Percentiles rank a stretch among this genome's conserved stretches.
Evolutionary conservation across 441 rosid genomes (phyloP).

Genomic region (Lepidium campestre): DNA sequence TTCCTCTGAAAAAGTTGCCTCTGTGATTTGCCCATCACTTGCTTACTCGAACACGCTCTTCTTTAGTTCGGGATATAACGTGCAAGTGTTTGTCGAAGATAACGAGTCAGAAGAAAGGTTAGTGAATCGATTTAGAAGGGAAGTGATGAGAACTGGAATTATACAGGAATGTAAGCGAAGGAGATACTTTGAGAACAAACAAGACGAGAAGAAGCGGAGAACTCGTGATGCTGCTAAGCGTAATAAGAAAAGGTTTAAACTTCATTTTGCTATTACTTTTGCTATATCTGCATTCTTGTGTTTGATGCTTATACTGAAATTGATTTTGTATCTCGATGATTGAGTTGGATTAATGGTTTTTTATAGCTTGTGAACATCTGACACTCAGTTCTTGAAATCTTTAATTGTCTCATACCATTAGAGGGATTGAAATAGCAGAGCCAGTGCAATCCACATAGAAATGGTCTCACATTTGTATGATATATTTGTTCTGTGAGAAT

Average conservation of each 20-base stretch:
- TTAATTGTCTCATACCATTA: background rate
- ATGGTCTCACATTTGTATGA: background rate
- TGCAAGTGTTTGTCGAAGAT: slow-evolving; percentile 73
- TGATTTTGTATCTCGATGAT: background rate
- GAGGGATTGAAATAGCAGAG: background rate
- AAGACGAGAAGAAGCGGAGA: slow-evolving; percentile 79
- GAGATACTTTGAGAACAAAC: slow-evolving; percentile 63
- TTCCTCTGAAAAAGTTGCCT: slow-evolving; percentile 40
- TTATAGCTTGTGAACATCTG: background rate
- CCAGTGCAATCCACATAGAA: no score
- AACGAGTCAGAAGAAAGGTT: slow-evolving; percentile 80
- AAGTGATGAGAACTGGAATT: slow-evolving; percentile 79
- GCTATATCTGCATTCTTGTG: background rate
- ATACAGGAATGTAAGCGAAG: slow-evolving; percentile 77
- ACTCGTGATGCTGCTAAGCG: slow-evolving; percentile 88
- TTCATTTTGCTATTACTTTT: background rate
- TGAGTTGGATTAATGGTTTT: background rate
- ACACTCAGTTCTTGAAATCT: background rate
- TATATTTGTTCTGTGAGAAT: background rate
- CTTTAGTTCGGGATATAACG: slow-evolving; percentile 69
- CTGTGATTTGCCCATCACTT: slow-evolving; percentile 63
- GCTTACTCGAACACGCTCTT: slow-evolving; percentile 62
- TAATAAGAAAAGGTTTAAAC: slow-evolving; percentile 49
- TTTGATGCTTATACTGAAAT: background rate
- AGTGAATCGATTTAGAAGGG: slow-evolving; percentile 70